Conservation (phyloP, 2,329 filamentous ascomycete genomes). For the Knufia fluminis region DNA sequence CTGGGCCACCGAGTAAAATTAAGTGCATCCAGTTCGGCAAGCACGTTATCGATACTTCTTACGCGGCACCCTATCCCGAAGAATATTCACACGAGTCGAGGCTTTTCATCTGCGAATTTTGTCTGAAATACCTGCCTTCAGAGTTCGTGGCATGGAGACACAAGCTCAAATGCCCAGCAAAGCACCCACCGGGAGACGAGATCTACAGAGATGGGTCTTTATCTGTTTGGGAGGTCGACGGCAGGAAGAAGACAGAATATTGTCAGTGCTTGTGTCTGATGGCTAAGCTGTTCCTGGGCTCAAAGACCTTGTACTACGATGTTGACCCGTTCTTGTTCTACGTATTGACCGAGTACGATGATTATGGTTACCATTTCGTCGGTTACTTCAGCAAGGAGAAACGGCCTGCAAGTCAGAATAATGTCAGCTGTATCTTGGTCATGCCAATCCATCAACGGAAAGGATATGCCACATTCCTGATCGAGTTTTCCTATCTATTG, state of each 20-base stretch:
- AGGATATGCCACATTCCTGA: constrained; percentile 90
- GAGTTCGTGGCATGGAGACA: constrained; percentile 97
- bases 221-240: constrained; percentile 96
- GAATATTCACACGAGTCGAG: constrained; percentile 95
- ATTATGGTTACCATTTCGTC: constrained; percentile 88
- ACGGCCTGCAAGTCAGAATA: constrained; percentile 85
- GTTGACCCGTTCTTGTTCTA: constrained; percentile 99
- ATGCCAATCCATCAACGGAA: constrained; percentile 94
- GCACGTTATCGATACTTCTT: constrained; percentile 98
- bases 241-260: constrained; percentile 85
- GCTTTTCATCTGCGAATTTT: constrained; percentile 99
- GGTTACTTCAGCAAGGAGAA: constrained; percentile 99
- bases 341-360: constrained; percentile 84
- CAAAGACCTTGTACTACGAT: constrained; percentile 98
- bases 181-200: constrained; percentile 94
- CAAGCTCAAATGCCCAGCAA: constrained; percentile 91
- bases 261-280: constrained; percentile 92
- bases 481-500: constrained; percentile 95
- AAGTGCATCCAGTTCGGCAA: constrained; percentile 98
- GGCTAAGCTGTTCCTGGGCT: constrained; percentile 92
- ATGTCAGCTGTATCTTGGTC: constrained; percentile 94
- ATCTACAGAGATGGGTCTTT: constrained; percentile 93
- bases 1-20: constrained; percentile 88
- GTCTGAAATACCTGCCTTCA: constrained; percentile 98
- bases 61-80: constrained; percentile 93